phyloP scores from a whole-genome alignment of 2,329 filamentous ascomycete species.

The Penicillium sclerotigenum region DNA sequence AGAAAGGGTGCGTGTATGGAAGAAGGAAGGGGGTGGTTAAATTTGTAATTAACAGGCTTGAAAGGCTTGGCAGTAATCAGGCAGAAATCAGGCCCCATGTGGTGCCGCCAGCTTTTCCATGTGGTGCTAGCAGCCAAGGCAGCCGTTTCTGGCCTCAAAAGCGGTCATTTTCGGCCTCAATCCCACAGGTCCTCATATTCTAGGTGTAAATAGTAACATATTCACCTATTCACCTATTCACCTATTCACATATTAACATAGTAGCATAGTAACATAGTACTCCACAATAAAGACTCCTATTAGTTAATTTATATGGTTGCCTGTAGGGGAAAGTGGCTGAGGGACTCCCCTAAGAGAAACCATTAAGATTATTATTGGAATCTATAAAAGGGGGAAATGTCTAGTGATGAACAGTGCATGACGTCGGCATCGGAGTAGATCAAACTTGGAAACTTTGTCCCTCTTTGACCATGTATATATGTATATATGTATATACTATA shows the following conservation, averaged over 20 bases:
- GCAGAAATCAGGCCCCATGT: no score
- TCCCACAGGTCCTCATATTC: neutral
- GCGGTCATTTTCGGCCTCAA: neutral
- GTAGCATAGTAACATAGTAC: neutral
- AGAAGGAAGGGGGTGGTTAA: no score
- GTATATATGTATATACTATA: no score
- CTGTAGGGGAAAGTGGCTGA: conserved; percentile 11
- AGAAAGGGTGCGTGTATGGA: no score
- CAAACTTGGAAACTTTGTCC: neutral
- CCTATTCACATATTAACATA: neutral
- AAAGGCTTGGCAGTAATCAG: no score
- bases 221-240: no score
- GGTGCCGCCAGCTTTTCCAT: no score
- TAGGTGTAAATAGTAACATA: neutral
- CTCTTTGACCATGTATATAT: no score
- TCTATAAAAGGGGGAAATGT: neutral
- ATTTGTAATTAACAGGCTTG: no score
- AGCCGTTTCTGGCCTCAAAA: neutral
- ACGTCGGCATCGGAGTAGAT: conserved; percentile 13
- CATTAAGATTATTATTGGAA: neutral
- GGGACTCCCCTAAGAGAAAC: neutral
- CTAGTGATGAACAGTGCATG: conserved; percentile 17
- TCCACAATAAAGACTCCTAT: neutral
- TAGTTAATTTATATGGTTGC: conserved; percentile 19
- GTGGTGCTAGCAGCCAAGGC: no score